Base-by-base conservation (phyloP, 1,139 yeast genomes). In the Kurtzmaniella quercitrusa region DNA sequence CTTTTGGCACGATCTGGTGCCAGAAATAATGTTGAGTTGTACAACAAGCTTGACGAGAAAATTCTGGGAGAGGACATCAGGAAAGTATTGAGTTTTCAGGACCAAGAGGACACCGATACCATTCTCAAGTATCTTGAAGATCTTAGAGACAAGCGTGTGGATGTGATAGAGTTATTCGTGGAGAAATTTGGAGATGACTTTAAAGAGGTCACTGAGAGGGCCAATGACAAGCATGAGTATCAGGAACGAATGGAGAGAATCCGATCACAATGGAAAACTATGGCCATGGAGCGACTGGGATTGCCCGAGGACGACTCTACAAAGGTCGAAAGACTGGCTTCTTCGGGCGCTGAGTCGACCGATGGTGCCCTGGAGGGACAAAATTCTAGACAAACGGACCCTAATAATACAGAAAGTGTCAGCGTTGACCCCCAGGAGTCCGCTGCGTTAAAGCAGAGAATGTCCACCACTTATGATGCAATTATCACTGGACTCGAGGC, bases 11-110 rank as follows among this genome's bases (percentile, higher is more conserved):
- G 12, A 16, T 16, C 11, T 6, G 25, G 39, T 34, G 19, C 29
- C 16, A 3, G 15, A 43, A 34, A 33, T 39, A 14, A 18, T 38
- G 3, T 45, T 44, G n/a, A 51, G 49, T 23, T 47, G 41, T 16
- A 41, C n/a, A 42, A 46, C 44, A 39, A 53, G 34, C 46, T 56
- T 34, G 18, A 41, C 5, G 47, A 48, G 1, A 58, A 64, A 1
- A 51, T 70, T 41, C 68, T 79, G 37, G 81, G 82, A 34, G 85
- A 81, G 38, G 73, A 75, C 38, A 70, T 83, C 42, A 71, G 81
- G 41, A 66, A 74, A 39, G 69, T 72, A 39, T 61, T 85, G 39
- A 52, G 75, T 46, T 68, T 61, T 21, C 59, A 65, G 25, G 67
- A 75, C 48, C 65, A 80, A 8, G 66, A 70, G 16, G 86, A 82